Conservation (phyloP, 495 filamentous ascomycete species). For the Tuber melanosporum region DNA sequence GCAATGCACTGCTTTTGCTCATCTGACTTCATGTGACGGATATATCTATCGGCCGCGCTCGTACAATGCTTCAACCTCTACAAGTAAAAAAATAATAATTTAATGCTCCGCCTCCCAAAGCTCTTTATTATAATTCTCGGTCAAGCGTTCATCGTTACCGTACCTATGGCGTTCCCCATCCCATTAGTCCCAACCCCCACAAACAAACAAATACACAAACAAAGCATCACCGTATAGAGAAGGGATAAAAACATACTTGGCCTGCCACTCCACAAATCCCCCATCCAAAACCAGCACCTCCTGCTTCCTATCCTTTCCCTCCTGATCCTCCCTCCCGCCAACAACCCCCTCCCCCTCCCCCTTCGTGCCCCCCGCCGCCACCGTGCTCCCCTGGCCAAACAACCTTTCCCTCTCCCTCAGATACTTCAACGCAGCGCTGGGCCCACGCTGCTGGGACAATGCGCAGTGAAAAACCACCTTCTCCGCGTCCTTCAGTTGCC, state of each 20-base stretch:
- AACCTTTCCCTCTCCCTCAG: slow-evolving; percentile 56
- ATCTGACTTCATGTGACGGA: too few relatives aligned
- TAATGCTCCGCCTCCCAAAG: slow-evolving; percentile 67
- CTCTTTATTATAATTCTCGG: slow-evolving; percentile 77
- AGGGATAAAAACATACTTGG: slow-evolving; percentile 52
- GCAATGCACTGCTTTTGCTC: too few relatives aligned
- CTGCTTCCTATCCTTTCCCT: slow-evolving; percentile 49
- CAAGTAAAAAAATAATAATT: not conserved
- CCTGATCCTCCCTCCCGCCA: slow-evolving; percentile 22
- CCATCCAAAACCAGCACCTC: slow-evolving; percentile 74
- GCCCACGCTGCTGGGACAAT: slow-evolving; percentile 82
- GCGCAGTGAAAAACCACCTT: slow-evolving; percentile 92
- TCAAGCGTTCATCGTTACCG: slow-evolving; percentile 70
- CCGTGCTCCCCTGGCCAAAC: slow-evolving; percentile 35
- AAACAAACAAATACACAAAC: not conserved
- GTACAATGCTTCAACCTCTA: not conserved
- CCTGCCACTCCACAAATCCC: slow-evolving; percentile 90
- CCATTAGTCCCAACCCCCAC: slow-evolving; percentile 10
- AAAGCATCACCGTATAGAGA: slow-evolving; percentile 1
- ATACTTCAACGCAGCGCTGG: slow-evolving; percentile 62
- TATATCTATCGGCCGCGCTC: too few relatives aligned
- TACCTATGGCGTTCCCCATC: slow-evolving; percentile 42
- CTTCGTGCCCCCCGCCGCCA: not conserved
- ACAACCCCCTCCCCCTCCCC: slow-evolving; percentile 14
- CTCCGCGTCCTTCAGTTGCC: slow-evolving; percentile 68